These are phyloP conservation scores for Candida sanyiensis DNA, from an alignment of 805 yeast species.

Conservation along the genomic window DNA sequence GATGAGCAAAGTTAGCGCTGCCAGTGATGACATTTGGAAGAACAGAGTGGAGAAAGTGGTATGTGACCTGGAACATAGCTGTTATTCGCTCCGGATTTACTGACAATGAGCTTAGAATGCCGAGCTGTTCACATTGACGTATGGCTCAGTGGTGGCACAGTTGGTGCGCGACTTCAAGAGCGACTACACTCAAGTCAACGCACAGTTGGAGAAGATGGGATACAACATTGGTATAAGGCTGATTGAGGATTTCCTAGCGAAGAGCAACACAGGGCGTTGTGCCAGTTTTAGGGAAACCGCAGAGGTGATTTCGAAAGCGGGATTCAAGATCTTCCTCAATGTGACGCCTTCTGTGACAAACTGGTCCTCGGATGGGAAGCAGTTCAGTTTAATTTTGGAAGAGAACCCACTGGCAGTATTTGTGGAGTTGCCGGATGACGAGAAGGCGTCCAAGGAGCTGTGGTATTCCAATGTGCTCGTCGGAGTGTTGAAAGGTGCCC, in stretches of 20 bases:
- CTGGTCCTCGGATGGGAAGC: constrained; percentile 72
- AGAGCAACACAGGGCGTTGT: constrained; percentile 83
- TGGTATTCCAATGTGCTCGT: constrained; percentile 92
- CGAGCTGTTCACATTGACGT: constrained; percentile 89
- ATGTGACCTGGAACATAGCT: too few species aligned
- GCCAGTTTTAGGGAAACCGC: constrained; percentile 76
- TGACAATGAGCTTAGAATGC: constrained; percentile 51
- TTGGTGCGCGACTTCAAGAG: constrained; percentile 75
- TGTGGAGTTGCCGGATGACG: constrained; percentile 87
- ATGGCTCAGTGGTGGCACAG: constrained; percentile 91
- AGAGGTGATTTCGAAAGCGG: constrained; percentile 78
- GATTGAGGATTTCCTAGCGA: constrained; percentile 89
- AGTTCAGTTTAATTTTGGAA: constrained; percentile 63
- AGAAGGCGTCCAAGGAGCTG: constrained; percentile 58
- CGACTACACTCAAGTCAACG: constrained; percentile 74
- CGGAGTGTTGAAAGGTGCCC: constrained; percentile 86
- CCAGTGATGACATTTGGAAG: constrained; percentile 92
- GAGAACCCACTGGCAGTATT: constrained; percentile 94
- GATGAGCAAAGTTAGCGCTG: constrained; percentile 38
- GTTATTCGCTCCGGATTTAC: too few species aligned
- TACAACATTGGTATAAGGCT: constrained; percentile 87
- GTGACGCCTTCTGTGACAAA: constrained; percentile 68
- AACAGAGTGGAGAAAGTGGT: constrained; percentile 78
- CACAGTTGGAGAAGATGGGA: constrained; percentile 88
- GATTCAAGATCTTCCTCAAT: constrained; percentile 85